Evolutionary conservation across 352 stramenopile genomes (phyloP), one percentile per base, ranked within the genome.

Genomic region (Phytopythium montanum): DNA sequence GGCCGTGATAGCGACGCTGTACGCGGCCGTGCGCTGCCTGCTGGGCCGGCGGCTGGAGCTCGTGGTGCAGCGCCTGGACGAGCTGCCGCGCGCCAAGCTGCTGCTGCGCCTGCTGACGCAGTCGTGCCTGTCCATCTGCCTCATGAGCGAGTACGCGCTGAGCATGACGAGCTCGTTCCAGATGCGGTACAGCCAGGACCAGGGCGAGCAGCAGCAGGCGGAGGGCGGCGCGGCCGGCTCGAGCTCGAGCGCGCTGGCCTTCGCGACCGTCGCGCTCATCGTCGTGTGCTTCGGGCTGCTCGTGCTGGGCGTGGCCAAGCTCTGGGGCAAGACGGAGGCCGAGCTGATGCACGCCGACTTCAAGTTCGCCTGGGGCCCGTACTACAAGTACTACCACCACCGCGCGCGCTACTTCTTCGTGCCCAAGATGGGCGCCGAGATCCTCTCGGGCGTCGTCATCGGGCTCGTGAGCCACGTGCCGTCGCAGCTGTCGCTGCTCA

Each of bases 311-410:
- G 70, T 91, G 26, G 59, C 74, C 41, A 87, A 87, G 59, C 76
- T 91, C 25, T 85, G 78, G 73, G 68, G 66, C 52, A 91, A 91
- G 65, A 79, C 59, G 7, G 72, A 87, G 58, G 31, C 73, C 5
- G 64, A 89, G 48, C 68, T 89, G 19, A 64, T 62, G 18, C 73
- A 88, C 23, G 73, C 79, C 12, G 77, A 87, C 36, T 89, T 91
- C 68, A 91, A 91, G 70, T 91, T 91, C 39, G 76, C 81, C 1
- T 91, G 77, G 77, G 81, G 81, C 12, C 79, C 79, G 13, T 91
- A 91, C 70, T 91, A 91, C 73, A 89, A 91, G 72, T 88, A 89
- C 69, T 91, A 88, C 60, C 62, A 77, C 54, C 86, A 81, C 59
- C 25, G 73, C 23, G 60, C 68, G 12, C 79, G 81, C 0, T 91